Conservation (phyloP, 441 rosid species). For the Brassica hybrid region DNA sequence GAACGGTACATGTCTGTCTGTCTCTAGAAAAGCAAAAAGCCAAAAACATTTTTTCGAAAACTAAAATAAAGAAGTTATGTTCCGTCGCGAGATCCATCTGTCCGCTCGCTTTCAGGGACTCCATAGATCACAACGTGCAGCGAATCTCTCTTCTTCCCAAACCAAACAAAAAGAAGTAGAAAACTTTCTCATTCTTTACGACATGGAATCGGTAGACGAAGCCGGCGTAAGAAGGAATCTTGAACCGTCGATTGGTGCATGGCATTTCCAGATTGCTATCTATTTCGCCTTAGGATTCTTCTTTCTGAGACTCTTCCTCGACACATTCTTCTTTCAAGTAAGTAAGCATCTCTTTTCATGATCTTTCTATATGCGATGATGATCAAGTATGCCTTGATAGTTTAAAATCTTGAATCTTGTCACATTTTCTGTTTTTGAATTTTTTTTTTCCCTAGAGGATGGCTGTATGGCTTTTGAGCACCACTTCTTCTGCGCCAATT, state of each 20-base stretch:
- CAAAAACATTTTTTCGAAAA: not conserved
- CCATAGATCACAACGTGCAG: not conserved
- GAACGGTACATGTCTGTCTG: not conserved
- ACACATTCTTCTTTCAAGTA: constrained; percentile 83
- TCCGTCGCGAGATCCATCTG: constrained; percentile 4
- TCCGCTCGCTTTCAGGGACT: not conserved
- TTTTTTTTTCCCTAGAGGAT: constrained; percentile 56
- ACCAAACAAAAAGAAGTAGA: not conserved
- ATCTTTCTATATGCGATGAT: not conserved
- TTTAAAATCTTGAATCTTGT: not conserved
- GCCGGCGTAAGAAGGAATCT: not conserved
- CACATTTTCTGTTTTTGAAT: not conserved
- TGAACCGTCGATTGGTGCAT: constrained; percentile 35
- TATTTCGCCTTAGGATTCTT: constrained; percentile 68
- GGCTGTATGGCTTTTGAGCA: constrained; percentile 60
- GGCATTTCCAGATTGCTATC: constrained; percentile 62
- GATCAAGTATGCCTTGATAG: not conserved
- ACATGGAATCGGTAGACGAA: not conserved
- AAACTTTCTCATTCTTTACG: not conserved
- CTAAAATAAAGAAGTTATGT: not conserved
- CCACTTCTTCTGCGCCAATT: constrained; percentile 46
- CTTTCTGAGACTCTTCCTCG: constrained; percentile 63
- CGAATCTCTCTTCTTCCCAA: not conserved
- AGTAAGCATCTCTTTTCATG: constrained; percentile 35
- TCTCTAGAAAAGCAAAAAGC: not conserved